Percentiles rank a stretch among this genome's conserved stretches.
Evolutionary conservation across 1,284 basidiomycete genomes (phyloP).

Genomic region (Cutaneotrichosporon cyanovorans): DNA sequence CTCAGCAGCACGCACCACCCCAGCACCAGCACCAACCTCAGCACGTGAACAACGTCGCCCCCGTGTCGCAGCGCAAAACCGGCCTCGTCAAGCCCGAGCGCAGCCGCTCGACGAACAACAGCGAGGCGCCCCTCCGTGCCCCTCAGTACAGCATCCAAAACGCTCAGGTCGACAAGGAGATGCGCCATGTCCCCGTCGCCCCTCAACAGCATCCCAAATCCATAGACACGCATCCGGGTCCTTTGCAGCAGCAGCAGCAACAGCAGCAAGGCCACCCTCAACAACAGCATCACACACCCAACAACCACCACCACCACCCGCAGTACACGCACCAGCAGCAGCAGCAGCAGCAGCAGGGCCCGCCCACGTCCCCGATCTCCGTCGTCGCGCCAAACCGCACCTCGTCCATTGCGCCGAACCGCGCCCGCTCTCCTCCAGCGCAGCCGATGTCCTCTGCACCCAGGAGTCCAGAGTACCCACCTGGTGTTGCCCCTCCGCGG

Average conservation of each 20-base stretch:
- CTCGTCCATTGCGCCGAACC: constrained; percentile 7
- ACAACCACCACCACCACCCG: constrained; percentile 1
- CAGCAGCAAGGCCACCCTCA: constrained; percentile 6
- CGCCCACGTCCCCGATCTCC: constrained; percentile 1
- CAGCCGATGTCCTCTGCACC: constrained; percentile 6
- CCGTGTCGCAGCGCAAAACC: constrained; percentile 20
- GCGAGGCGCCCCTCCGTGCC: constrained; percentile 73
- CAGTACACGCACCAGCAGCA: constrained; percentile 8
- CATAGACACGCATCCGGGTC: too few species aligned
- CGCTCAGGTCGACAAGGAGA: constrained; percentile 78
- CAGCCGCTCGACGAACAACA: constrained; percentile 49
- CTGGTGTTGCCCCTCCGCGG: constrained; percentile 13
- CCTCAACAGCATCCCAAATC: constrained; percentile 8
- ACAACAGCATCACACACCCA: not conserved
- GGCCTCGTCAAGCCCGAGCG: constrained; percentile 42
- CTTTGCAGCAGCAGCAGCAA: constrained; percentile 17
- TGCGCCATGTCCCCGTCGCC: constrained; percentile 20
- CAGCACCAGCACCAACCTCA: not conserved
- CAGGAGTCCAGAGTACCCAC: constrained; percentile 10
- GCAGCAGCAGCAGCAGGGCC: constrained; percentile 7
- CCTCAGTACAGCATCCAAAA: constrained; percentile 91
- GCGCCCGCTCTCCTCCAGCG: constrained; percentile 13
- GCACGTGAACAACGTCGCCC: not conserved
- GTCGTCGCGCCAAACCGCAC: constrained; percentile 9
- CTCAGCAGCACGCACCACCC: constrained; percentile 39